Base-by-base conservation (phyloP, 2,329 filamentous ascomycete species). In the Juglanconis oblonga region DNA sequence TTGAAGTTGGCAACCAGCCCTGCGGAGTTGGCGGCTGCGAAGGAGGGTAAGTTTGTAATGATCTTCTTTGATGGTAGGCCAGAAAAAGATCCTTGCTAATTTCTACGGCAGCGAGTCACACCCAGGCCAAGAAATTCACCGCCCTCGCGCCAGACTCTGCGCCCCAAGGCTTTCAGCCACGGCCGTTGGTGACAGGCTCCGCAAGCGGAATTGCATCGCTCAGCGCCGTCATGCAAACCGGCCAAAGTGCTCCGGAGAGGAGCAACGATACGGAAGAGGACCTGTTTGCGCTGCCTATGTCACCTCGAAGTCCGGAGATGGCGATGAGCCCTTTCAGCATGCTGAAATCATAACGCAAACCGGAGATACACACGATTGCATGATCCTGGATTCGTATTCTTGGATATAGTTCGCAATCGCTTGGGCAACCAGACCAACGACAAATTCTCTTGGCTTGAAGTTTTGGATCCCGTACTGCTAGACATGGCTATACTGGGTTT, bases 211-310 rank as follows among this genome's bases (percentile, higher is more conserved):
- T 75, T 6, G 70, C 68, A 4, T 77, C 76, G 1, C 67, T 79
- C 36, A 70, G 78, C 55, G 75, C 77, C 29, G 68, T 79, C 42
- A 67, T 83, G 4, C 73, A 73, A 54, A 65, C 69, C 69, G 68
- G 63, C 8, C 63, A 67, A 1, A 70, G 72, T 64, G 69, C 67
- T 35, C 65, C 71, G 17, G 64, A 69, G 53, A 69, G 65, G 64
- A 44, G 38, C 3, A 72, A 76, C 60, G 85, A 88, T 45, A 83
- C 82, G 0, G 89, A 92, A 65, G 92, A 96, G 61, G 93, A 90
- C 45, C 79, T 97, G 2, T 97, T 97, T 70, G 92, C 92, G 0
- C 82, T 96, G 55, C 92, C 91, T 1, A 86, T 97, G 76, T 94
- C 90, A 68, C 92, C 92, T 1, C 81, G 92, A 54, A 93, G 90